Conservation (phyloP, 495 filamentous ascomycete species). For the Neurospora sp. region DNA sequence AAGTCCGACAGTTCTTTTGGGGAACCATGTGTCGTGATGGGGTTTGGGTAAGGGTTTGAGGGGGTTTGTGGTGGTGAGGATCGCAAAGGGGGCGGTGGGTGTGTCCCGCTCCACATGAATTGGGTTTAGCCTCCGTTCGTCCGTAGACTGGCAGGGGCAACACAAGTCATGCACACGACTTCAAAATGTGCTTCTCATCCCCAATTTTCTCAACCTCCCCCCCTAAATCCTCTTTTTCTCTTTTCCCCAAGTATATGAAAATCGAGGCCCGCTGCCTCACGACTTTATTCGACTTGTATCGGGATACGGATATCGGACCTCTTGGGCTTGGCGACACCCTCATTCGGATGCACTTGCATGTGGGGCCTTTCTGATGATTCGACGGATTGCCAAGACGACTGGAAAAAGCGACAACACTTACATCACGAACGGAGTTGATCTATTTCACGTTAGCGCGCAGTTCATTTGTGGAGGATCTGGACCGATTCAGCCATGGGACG, state of each 20-base stretch:
- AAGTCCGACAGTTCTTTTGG: background rate
- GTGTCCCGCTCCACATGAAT: conserved; percentile 18
- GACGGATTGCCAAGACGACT: conserved; percentile 10
- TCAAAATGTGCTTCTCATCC: background rate
- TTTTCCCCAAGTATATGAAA: background rate
- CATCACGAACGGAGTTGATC: conserved; percentile 30
- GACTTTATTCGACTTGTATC: background rate
- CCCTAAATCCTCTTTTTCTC: conserved; percentile 4
- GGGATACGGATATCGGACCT: background rate
- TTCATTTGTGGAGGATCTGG: conserved; percentile 56
- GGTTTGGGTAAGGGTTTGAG: conserved; percentile 1
- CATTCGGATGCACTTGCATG: conserved; percentile 11
- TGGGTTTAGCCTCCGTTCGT: conserved; percentile 49
- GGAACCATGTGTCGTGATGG: background rate
- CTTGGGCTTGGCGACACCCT: background rate
- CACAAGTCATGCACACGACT: background rate
- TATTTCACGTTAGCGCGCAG: conserved; percentile 18
- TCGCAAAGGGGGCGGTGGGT: background rate
- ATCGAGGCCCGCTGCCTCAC: background rate
- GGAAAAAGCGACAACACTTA: conserved; percentile 17
- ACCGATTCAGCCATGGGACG: conserved; percentile 58
- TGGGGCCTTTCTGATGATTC: conserved; percentile 4
- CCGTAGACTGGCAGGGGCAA: conserved; percentile 23
- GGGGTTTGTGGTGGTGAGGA: background rate
- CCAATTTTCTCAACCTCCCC: conserved; percentile 1